These are phyloP conservation scores for Pichia rugopelliculosa DNA, from an alignment of 805 yeast genomes.

Conservation along the genomic window DNA sequence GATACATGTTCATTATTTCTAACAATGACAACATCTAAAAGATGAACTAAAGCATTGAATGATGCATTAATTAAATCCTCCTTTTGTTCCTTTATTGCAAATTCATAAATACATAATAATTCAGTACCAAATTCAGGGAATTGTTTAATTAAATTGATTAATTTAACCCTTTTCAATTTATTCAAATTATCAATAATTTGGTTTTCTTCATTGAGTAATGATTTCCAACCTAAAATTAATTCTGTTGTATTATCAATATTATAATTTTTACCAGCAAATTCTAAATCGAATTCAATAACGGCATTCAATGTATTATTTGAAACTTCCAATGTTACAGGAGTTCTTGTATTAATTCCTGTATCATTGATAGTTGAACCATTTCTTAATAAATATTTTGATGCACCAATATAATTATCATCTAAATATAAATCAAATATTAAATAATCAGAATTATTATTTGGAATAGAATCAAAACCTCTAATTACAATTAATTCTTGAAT, in stretches of 20 bases:
- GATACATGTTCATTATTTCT: constrained; percentile 57
- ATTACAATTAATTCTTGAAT: constrained; percentile 67
- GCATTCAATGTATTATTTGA: constrained; percentile 36
- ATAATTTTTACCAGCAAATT: constrained; percentile 61
- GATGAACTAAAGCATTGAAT: constrained; percentile 53
- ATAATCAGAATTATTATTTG: constrained; percentile 43
- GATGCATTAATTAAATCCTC: constrained; percentile 25
- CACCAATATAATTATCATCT: constrained; percentile 58
- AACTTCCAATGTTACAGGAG: constrained; percentile 38
- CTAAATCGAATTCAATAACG: constrained; percentile 44
- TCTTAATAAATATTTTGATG: constrained; percentile 40
- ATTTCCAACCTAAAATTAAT: constrained; percentile 46
- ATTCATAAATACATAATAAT: constrained; percentile 28
- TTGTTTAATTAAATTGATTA: constrained; percentile 46
- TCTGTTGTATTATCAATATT: constrained; percentile 52
- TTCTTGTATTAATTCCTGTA: constrained; percentile 30
- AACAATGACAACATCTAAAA: constrained; percentile 56
- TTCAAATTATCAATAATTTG: constrained; percentile 42
- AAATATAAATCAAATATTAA: constrained; percentile 49
- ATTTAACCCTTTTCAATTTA: constrained; percentile 47
- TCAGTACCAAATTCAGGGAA: constrained; percentile 49
- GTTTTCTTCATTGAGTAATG: constrained; percentile 31
- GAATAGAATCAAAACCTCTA: constrained; percentile 37
- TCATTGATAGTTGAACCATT: constrained; percentile 22
- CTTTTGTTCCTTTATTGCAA: constrained; percentile 17